Conservation (phyloP, 176 grass and related monocot genomes). For the Guadua angustifolia region DNA sequence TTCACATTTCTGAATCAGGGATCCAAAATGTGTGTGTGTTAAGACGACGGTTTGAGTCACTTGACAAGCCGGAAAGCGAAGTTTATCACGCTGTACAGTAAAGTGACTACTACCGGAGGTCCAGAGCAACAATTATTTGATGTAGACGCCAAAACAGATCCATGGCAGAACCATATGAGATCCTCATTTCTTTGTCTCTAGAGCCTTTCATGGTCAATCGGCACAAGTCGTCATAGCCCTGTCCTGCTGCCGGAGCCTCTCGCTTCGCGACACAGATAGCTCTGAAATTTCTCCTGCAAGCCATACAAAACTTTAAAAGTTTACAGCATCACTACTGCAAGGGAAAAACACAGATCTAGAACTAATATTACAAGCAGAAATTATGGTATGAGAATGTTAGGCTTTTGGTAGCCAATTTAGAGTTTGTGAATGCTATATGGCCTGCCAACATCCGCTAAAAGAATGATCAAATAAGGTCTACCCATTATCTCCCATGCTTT, state of each 20-base stretch:
- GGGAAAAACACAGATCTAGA: background rate
- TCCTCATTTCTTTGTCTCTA: background rate
- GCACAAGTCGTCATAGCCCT: conserved; percentile 42
- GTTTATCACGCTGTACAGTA: background rate
- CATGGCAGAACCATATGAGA: background rate
- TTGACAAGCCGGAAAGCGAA: conserved; percentile 33
- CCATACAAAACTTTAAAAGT: background rate
- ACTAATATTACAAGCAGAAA: background rate
- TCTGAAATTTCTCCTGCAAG: conserved; percentile 47
- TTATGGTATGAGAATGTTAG: background rate
- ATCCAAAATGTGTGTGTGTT: background rate
- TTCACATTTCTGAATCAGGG: background rate
- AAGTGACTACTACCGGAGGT: background rate
- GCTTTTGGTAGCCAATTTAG: background rate
- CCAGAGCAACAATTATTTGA: conserved; percentile 12
- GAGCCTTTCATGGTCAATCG: conserved; percentile 1
- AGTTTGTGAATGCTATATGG: background rate
- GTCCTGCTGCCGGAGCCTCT: conserved; percentile 55
- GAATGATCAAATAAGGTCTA: background rate
- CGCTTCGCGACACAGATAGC: conserved; percentile 42
- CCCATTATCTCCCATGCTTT: too few relatives aligned
- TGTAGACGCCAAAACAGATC: background rate
- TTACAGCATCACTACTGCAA: background rate
- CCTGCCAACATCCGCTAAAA: background rate
- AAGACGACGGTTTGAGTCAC: background rate